phyloP scores from a whole-genome alignment of 148 eudicot genomes.

The Cornus controversa region DNA sequence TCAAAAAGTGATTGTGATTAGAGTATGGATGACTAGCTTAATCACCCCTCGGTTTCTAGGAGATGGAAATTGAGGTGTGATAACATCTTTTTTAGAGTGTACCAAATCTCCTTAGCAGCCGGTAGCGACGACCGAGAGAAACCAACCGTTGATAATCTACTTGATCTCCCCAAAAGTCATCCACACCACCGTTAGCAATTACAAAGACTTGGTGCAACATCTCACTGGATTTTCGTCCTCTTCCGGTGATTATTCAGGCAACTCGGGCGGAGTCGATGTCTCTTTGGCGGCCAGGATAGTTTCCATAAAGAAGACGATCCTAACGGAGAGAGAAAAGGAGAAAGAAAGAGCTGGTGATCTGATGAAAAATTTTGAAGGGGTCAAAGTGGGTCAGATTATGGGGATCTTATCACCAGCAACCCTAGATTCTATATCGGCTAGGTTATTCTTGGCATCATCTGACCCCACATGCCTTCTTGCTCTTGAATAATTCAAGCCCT shows the following conservation, averaged over 20 bases:
- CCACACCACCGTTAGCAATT: conserved; percentile 56
- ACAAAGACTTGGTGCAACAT: conserved; percentile 63
- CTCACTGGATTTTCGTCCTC: conserved; percentile 52
- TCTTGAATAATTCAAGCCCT: conserved; percentile 39
- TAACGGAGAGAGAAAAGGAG: conserved; percentile 32
- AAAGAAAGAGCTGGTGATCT: conserved; percentile 20
- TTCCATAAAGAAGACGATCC: conserved; percentile 55
- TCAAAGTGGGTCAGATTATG: conserved; percentile 41
- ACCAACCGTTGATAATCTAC: conserved; percentile 72
- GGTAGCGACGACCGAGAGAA: conserved; percentile 10
- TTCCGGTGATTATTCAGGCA: conserved; percentile 11
- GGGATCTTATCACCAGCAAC: conserved; percentile 66
- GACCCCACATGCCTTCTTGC: conserved; percentile 8
- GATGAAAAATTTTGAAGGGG: conserved; percentile 25
- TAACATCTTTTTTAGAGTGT: too few species aligned
- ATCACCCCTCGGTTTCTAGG: too few species aligned
- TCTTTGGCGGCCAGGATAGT: conserved; percentile 82
- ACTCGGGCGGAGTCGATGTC: conserved; percentile 24
- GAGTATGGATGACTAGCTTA: too few species aligned
- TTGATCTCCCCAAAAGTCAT: conserved; percentile 70
- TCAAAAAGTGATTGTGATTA: too few species aligned
- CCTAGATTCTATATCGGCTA: conserved; percentile 44
- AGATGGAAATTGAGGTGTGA: too few species aligned
- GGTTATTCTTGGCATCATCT: conserved; percentile 44
- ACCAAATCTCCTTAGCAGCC: too few species aligned